These are phyloP conservation scores for Parachaetomium inaequale DNA, from an alignment of 495 filamentous ascomycete genomes.

Conservation along the genomic window DNA sequence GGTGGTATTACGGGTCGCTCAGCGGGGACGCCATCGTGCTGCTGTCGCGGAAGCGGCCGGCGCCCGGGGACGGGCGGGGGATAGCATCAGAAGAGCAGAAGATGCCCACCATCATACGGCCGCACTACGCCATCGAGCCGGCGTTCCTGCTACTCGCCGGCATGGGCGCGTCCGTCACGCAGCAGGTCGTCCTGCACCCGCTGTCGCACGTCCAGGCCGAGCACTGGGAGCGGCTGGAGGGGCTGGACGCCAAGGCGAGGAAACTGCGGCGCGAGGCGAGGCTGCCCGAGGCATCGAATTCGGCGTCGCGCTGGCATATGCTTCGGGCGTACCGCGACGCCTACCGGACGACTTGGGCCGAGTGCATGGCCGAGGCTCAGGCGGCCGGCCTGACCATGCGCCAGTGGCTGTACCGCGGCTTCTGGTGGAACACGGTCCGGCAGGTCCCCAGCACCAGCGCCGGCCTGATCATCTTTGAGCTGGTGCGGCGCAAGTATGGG, in stretches of 20 bases:
- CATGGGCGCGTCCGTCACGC: conserved; percentile 67
- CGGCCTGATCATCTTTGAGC: conserved; percentile 83
- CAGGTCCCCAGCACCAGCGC: conserved; percentile 89
- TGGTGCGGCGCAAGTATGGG: conserved; percentile 78
- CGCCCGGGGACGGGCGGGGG: conserved; percentile 14
- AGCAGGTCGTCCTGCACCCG: conserved; percentile 78
- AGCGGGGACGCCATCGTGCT: conserved; percentile 42
- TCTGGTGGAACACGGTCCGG: conserved; percentile 67
- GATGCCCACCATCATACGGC: conserved; percentile 60
- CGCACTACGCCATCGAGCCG: conserved; percentile 83
- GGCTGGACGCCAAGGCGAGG: conserved; percentile 60
- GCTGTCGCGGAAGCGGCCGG: conserved; percentile 39
- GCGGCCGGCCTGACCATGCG: conserved; percentile 59
- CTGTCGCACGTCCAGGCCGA: conserved; percentile 68
- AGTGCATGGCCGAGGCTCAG: conserved; percentile 61
- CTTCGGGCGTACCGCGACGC: conserved; percentile 65
- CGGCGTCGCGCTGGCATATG: conserved; percentile 49
- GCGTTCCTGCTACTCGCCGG: conserved; percentile 76
- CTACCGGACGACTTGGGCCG: conserved; percentile 70
- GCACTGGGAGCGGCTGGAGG: conserved; percentile 75
- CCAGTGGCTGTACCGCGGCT: conserved; percentile 73
- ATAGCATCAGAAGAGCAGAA: conserved; percentile 3
- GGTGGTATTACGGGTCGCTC: conserved; percentile 67
- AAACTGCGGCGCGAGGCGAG: conserved; percentile 38
- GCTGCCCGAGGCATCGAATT: not conserved